phyloP scores from a whole-genome alignment of 768 basidiomycete genomes.

The Xerocomus brunneocitrinus region DNA sequence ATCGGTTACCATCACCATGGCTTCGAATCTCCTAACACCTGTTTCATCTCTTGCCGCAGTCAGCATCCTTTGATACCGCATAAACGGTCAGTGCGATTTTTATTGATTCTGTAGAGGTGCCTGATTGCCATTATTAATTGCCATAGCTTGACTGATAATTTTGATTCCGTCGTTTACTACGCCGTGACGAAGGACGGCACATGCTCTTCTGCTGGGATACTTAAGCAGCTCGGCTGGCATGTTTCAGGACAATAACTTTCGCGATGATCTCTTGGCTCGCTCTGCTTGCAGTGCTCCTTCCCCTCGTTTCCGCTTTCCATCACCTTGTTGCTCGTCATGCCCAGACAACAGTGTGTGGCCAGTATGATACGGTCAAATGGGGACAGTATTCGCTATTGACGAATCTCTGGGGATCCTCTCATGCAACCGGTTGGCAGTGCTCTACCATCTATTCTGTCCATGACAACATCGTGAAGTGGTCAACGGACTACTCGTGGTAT shows the following conservation, averaged over 20 bases:
- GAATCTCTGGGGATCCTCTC: slow-evolving; percentile 42
- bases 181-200: not conserved
- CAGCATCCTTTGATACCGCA: not conserved
- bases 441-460: slow-evolving; percentile 41
- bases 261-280: slow-evolving; percentile 10
- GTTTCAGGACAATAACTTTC: not conserved
- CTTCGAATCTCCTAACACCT: not conserved
- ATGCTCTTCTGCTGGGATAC: not conserved
- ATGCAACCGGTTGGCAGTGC: slow-evolving; percentile 48
- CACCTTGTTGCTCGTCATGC: not conserved
- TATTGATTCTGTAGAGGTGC: not conserved
- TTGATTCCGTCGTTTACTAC: not conserved
- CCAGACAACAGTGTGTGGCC: slow-evolving; percentile 31
- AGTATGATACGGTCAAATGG: slow-evolving; percentile 47
- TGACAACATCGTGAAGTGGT: slow-evolving; percentile 46
- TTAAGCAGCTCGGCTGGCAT: slow-evolving; percentile 5
- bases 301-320: slow-evolving; percentile 17
- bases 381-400: slow-evolving; percentile 47
- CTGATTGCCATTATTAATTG: not conserved
- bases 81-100: not conserved
- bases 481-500: slow-evolving; percentile 48
- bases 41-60: not conserved
- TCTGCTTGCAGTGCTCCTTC: slow-evolving; percentile 16
- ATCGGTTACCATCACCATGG: not conserved
- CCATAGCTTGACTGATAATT: not conserved